Base-by-base conservation (phyloP, 768 basidiomycete genomes). In the Pulveroboletus sp. region DNA sequence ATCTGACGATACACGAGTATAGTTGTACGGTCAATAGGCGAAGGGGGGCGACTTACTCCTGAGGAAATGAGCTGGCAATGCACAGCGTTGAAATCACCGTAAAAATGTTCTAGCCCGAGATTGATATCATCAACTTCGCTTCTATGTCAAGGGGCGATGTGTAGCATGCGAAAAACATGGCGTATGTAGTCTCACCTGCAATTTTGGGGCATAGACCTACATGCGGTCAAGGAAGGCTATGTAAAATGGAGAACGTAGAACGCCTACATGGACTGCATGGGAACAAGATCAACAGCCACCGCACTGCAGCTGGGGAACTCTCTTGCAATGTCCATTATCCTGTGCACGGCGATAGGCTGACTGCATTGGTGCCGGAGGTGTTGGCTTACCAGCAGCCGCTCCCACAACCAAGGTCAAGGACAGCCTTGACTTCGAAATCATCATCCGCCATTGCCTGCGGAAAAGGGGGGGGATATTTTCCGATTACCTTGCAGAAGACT, bases 41-140 rank as follows among this genome's bases (percentile, higher is more conserved):
- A 57, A n/a, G 40, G 43, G 35, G 27, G 30, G 27, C n/a, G 37
- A 71, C 85, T 62, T 60, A 89, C 88, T 33, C 89, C 89, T 21
- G 85, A 80, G 4, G 82, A 76, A 50, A 90, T 77, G 35, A 89
- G 76, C 21, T 83, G 81, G 30, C 79, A 78, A 60, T 89, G 87
- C 0, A 85, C 84, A 14, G 84, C 83, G 58, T 90, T 77, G 69
- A 89, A 90, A 51, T 83, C 77, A 9, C 82, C 82, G 59, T 84
- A 87, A 64, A 82, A 89, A 68, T 91, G 89, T 57, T 89, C 86
- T 21, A 91, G 71, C 3, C 89, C 88, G 15, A 89, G 78, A 68
- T 91, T 91, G 63, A 90, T 82, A 63, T 91, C 89, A 62, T 90
- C 89, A 8, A 89, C 78, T 65, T 91, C 88, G 59, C 83, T 87